Percentiles rank a stretch among this genome's conserved stretches.
These are phyloP conservation scores for Moesziomyces sp. DNA, from an alignment of 1,284 basidiomycete genomes.

Conservation along the genomic window DNA sequence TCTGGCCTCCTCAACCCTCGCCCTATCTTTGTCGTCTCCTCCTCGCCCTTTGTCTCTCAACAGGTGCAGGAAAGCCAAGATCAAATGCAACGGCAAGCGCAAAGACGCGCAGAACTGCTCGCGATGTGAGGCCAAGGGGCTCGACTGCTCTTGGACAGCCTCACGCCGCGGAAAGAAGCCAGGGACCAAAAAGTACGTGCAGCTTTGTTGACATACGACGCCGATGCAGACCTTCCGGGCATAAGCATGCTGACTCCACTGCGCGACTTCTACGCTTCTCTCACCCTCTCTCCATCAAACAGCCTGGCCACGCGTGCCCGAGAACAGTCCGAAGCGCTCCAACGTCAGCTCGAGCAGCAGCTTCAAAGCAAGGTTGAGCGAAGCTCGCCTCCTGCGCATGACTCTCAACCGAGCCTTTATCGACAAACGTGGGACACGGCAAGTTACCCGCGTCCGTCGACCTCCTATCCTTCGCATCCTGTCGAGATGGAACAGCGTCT, in stretches of 20 bases:
- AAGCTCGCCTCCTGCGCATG: constrained; percentile 15
- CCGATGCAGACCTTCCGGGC: no score
- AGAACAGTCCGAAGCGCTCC: constrained; percentile 37
- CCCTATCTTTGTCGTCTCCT: neutral
- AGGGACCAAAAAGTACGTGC: constrained; percentile 46
- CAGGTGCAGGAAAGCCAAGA: constrained; percentile 50
- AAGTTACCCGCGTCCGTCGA: constrained; percentile 2
- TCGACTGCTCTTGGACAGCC: constrained; percentile 45
- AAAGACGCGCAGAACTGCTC: constrained; percentile 48
- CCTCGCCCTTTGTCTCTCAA: neutral
- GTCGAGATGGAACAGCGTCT: constrained; percentile 4
- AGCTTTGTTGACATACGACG: no score
- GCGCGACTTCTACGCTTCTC: neutral
- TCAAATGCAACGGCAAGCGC: constrained; percentile 51
- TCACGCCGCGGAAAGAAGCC: constrained; percentile 47
- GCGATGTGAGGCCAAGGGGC: constrained; percentile 43
- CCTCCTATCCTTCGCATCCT: constrained; percentile 3
- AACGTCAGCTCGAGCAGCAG: constrained; percentile 25
- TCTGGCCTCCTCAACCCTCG: neutral
- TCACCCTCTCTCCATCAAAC: constrained; percentile 1
- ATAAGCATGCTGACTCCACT: neutral
- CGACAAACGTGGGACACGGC: constrained; percentile 24
- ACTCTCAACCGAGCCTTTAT: constrained; percentile 4
- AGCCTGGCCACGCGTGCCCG: constrained; percentile 43
- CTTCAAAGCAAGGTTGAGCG: constrained; percentile 16